Evolutionary conservation across 345 rosid genomes (phyloP), one percentile per base, ranked within the genome.

Genomic region (Eucalyptus caleyi): DNA sequence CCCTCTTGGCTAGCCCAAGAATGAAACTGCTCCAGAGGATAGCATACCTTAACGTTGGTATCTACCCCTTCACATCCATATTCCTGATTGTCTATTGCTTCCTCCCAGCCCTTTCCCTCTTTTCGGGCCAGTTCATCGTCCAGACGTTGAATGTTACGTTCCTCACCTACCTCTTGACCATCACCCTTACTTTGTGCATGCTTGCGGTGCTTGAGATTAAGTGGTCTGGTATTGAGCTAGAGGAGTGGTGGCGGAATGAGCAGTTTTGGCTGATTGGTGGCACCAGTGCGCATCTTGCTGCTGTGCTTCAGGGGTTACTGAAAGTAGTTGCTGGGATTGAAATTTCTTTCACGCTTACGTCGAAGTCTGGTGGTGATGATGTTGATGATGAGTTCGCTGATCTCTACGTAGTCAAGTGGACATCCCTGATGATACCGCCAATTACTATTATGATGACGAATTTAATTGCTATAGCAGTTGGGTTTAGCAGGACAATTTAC

Each of bases 261-360:
- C 99, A 97, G 93, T 97, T 97, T 91, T 97, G 99, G 99, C 91
- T 97, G 91, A 97, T 97, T 19, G 99, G 99, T 27, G 99, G 99
- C 26, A 97, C 99, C 9, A 97, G 99, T 47, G 99, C 99, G 4
- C 99, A 97, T 89, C 96, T 97, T 42, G 99, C 99, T 6, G 99
- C 99, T 5, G 99, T 97, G 54, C 95, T 97, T 89, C 99, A 97
- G 90, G 99, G 99, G 49, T 88, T 97, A 50, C 92, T 97, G 88
- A 97, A 97, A 92, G 99, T 97, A 24, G 19, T 97, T 44, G 99
- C 99, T 3, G 99, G 99, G 87, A 96, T 97, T 5, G 99, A 97
- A 91, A 97, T 97, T 65, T 96, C 98, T 18, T 97, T 97, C 95
- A 97, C 99, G 2, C 91, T 97, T 86, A 97, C 99, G 2, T 92